phyloP scores from a whole-genome alignment of 2,329 filamentous ascomycete genomes.

The Teratosphaeria gauchensis region DNA sequence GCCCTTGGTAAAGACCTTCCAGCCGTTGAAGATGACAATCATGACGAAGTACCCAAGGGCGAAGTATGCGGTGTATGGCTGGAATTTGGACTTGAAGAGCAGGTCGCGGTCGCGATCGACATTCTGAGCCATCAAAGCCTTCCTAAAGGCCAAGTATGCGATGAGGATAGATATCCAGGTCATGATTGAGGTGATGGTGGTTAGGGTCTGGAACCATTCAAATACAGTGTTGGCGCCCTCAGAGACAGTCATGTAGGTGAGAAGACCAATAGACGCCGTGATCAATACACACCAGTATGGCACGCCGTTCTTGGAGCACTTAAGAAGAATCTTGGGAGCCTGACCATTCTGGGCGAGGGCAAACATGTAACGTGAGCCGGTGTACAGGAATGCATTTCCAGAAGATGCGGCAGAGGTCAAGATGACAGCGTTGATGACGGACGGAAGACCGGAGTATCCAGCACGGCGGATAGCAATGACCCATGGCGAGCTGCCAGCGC shows the following conservation, averaged over 20 bases:
- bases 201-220: slow-evolving; percentile 27
- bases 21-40: slow-evolving; percentile 58
- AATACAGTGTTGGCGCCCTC: slow-evolving; percentile 21
- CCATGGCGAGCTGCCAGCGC: slow-evolving; percentile 55
- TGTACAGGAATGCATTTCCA: slow-evolving; percentile 35
- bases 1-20: slow-evolving; percentile 45
- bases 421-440: slow-evolving; percentile 17
- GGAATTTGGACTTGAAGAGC: slow-evolving; percentile 39
- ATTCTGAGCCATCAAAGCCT: slow-evolving; percentile 10
- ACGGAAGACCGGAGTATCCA: slow-evolving; percentile 20
- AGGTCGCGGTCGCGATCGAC: slow-evolving; percentile 27
- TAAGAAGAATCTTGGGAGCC: slow-evolving; percentile 40
- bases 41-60: slow-evolving; percentile 51
- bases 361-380: background rate
- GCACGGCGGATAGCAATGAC: slow-evolving; percentile 55
- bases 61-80: slow-evolving; percentile 48
- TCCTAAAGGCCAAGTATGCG: slow-evolving; percentile 21
- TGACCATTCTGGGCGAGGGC: slow-evolving; percentile 37
- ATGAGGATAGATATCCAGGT: slow-evolving; percentile 23
- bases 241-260: slow-evolving; percentile 43
- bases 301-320: slow-evolving; percentile 37
- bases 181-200: slow-evolving; percentile 25
- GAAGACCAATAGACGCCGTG: slow-evolving; percentile 44
- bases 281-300: slow-evolving; percentile 30
- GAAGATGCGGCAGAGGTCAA: slow-evolving; percentile 16